Conservation (phyloP, 176 grass and related monocot genomes). For the Themeda triandra region DNA sequence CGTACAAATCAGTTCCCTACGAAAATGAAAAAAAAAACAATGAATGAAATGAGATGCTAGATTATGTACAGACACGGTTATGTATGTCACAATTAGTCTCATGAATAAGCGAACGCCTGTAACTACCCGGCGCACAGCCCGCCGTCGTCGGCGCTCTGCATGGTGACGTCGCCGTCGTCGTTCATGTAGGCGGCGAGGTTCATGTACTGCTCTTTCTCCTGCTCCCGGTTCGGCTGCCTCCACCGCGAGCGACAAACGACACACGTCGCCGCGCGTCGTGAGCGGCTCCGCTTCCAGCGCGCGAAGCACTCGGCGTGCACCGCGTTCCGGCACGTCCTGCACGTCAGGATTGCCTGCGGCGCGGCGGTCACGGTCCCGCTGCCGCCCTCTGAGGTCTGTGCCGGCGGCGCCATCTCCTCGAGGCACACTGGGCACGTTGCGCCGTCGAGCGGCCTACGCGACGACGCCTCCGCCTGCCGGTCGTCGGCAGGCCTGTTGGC, state of each 20-base stretch:
- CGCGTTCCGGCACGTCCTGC: constrained; percentile 74
- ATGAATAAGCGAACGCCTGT: neutral
- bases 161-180: constrained; percentile 26
- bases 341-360: constrained; percentile 39
- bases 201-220: constrained; percentile 47
- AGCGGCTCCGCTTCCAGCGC: constrained; percentile 78
- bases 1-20: neutral
- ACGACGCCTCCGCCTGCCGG: neutral
- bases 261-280: constrained; percentile 68
- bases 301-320: constrained; percentile 84
- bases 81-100: neutral
- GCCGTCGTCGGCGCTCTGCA: constrained; percentile 32
- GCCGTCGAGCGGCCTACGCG: constrained; percentile 22
- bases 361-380: too few relatives aligned
- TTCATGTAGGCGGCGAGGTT: constrained; percentile 75
- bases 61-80: constrained; percentile 13
- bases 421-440: constrained; percentile 77
- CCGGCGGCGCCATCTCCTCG: constrained; percentile 59
- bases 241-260: constrained; percentile 89
- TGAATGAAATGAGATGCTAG: constrained; percentile 15
- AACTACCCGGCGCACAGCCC: constrained; percentile 42
- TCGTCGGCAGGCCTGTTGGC: neutral
- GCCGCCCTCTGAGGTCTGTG: neutral
- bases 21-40: constrained; percentile 11
- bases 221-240: constrained; percentile 48